phyloP scores from a whole-genome alignment of 345 rosid species.

The Lagerstroemia speciosa region DNA sequence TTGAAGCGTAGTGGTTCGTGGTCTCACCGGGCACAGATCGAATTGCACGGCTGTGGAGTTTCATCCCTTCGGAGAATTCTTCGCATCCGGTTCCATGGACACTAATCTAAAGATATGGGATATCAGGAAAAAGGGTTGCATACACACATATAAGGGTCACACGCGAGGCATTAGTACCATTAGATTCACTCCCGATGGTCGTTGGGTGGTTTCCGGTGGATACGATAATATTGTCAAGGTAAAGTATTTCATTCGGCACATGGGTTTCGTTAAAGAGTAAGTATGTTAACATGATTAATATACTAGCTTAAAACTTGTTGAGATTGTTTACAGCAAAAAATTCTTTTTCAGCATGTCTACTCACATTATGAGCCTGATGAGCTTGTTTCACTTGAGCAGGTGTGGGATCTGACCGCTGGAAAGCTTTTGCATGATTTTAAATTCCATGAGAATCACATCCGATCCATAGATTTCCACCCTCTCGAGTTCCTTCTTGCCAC shows the following conservation, averaged over 20 bases:
- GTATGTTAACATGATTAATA: neutral
- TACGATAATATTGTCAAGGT: slow-evolving; percentile 87
- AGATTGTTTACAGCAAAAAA: no score
- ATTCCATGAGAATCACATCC: slow-evolving; percentile 79
- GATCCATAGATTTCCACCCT: slow-evolving; percentile 89
- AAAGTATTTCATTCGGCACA: slow-evolving; percentile 8
- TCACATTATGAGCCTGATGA: neutral
- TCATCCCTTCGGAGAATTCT: slow-evolving; percentile 97
- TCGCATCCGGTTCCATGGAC: slow-evolving; percentile 89
- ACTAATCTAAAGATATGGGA: slow-evolving; percentile 85
- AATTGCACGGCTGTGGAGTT: slow-evolving; percentile 83
- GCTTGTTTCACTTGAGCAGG: slow-evolving; percentile 19
- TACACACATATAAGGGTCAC: slow-evolving; percentile 93
- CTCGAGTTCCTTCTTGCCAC: slow-evolving; percentile 94
- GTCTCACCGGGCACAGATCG: slow-evolving; percentile 93
- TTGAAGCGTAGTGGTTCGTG: slow-evolving; percentile 99
- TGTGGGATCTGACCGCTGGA: slow-evolving; percentile 98
- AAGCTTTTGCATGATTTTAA: slow-evolving; percentile 93
- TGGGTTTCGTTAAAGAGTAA: neutral
- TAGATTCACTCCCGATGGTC: slow-evolving; percentile 95
- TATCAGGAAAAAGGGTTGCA: slow-evolving; percentile 88
- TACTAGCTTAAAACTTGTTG: neutral
- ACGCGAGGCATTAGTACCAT: slow-evolving; percentile 68
- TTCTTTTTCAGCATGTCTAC: neutral
- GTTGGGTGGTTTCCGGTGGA: slow-evolving; percentile 99